phyloP scores from a whole-genome alignment of 129 eudicot species.

The Logfia minima region DNA sequence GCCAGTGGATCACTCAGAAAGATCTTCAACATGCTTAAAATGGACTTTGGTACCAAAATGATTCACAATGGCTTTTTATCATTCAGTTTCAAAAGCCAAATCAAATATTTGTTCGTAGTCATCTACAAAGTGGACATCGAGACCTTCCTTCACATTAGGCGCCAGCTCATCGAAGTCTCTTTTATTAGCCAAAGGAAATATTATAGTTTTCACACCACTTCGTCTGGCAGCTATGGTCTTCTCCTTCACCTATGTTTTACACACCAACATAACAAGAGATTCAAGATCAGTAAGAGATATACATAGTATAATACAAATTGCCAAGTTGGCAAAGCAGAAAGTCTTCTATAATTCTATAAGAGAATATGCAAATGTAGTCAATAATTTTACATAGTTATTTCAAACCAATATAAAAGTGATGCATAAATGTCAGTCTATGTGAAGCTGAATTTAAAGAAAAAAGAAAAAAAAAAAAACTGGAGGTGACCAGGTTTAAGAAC shows the following conservation, averaged over 20 bases:
- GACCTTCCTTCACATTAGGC: slow-evolving; percentile 83
- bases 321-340: neutral
- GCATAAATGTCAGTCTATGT: neutral
- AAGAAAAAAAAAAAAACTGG: neutral
- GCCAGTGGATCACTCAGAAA: neutral
- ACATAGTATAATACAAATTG: neutral
- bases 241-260: slow-evolving; percentile 81
- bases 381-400: neutral
- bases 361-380: neutral
- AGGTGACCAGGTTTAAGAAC: neutral
- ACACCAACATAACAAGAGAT: slow-evolving; percentile 18
- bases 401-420: neutral
- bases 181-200: slow-evolving; percentile 89
- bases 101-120: slow-evolving; percentile 77
- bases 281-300: neutral
- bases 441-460: neutral
- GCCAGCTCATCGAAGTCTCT: slow-evolving; percentile 96
- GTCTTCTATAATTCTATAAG: neutral
- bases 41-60: neutral
- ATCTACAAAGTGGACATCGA: slow-evolving; percentile 92
- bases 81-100: slow-evolving; percentile 62
- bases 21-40: slow-evolving; percentile 8
- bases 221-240: slow-evolving; percentile 97
- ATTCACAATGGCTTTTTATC: neutral
- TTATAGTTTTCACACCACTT: slow-evolving; percentile 83